These are phyloP conservation scores for Leccinellum rugosiceps DNA, from an alignment of 768 basidiomycete species.

Conservation along the genomic window DNA sequence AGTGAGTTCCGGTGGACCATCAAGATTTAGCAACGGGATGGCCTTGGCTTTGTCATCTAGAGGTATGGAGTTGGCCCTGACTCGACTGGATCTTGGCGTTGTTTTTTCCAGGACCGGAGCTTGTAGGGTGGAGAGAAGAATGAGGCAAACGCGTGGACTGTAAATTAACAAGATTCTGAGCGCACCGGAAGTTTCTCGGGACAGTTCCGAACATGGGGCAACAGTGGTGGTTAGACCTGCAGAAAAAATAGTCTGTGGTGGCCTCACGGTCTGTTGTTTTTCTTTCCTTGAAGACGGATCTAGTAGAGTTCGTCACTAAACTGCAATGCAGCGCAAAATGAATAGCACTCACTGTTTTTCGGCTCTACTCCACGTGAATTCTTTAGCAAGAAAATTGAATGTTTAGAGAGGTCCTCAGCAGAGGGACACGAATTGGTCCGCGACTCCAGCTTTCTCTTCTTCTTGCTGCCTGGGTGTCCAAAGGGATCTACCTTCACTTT, in stretches of 20 bases:
- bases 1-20: slow-evolving; percentile 39
- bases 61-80: slow-evolving; percentile 1
- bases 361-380: neutral
- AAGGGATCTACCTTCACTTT: slow-evolving; percentile 62
- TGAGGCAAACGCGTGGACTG: slow-evolving; percentile 13
- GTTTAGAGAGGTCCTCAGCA: neutral
- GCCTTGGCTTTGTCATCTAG: slow-evolving; percentile 12
- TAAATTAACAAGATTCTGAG: slow-evolving; percentile 3
- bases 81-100: slow-evolving; percentile 2
- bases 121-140: slow-evolving; percentile 10
- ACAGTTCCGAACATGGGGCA: neutral
- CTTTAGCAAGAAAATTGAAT: neutral
- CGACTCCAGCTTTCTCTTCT: slow-evolving; percentile 42
- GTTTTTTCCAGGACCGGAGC: slow-evolving; percentile 12
- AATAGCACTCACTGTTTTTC: slow-evolving; percentile 11
- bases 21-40: slow-evolving; percentile 53
- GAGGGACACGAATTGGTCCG: neutral
- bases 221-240: neutral
- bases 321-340: neutral
- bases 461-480: slow-evolving; percentile 33
- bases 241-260: slow-evolving; percentile 6
- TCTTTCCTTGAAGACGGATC: slow-evolving; percentile 8
- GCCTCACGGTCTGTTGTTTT: slow-evolving; percentile 1
- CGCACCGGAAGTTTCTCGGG: slow-evolving; percentile 18
- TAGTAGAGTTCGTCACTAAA: slow-evolving; percentile 2